Conservation (phyloP, 2,329 filamentous ascomycete genomes). For the Cercospora sp. region DNA sequence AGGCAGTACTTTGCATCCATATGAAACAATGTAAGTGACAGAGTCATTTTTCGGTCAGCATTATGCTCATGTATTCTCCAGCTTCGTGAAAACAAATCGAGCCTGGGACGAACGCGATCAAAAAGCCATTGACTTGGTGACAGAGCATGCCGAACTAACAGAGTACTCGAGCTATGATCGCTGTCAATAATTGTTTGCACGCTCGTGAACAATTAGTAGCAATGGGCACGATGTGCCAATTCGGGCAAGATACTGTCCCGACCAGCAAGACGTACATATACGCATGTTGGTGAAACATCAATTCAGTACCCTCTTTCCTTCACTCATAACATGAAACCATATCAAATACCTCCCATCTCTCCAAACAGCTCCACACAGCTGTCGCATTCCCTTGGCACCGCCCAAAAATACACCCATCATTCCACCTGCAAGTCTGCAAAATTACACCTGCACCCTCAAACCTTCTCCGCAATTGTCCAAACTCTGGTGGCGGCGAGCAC, state of each 20-base stretch:
- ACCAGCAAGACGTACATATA: too few species aligned
- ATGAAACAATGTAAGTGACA: slow-evolving; percentile 25
- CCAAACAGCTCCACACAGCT: background rate
- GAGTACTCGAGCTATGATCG: slow-evolving; percentile 25
- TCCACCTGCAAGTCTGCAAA: background rate
- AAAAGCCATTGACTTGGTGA: slow-evolving; percentile 19
- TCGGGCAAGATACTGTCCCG: too few species aligned
- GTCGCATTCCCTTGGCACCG: background rate
- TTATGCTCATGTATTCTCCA: slow-evolving; percentile 1
- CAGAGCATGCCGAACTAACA: slow-evolving; percentile 21
- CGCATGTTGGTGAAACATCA: too few species aligned
- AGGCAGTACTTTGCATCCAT: slow-evolving; percentile 20
- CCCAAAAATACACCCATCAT: background rate
- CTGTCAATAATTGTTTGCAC: background rate
- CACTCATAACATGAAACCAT: background rate
- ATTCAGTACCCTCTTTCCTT: background rate
- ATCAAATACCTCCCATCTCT: background rate
- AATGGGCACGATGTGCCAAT: too few species aligned
- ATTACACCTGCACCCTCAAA: background rate
- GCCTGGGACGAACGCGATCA: slow-evolving; percentile 22
- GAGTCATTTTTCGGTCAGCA: background rate
- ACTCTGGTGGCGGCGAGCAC: background rate
- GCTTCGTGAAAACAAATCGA: slow-evolving; percentile 25
- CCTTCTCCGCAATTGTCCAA: background rate
- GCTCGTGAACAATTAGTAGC: background rate